Percentiles rank a stretch among this genome's conserved stretches.
Conservation (phyloP, 257 asterid genomes). For the Fraxinus americana region DNA sequence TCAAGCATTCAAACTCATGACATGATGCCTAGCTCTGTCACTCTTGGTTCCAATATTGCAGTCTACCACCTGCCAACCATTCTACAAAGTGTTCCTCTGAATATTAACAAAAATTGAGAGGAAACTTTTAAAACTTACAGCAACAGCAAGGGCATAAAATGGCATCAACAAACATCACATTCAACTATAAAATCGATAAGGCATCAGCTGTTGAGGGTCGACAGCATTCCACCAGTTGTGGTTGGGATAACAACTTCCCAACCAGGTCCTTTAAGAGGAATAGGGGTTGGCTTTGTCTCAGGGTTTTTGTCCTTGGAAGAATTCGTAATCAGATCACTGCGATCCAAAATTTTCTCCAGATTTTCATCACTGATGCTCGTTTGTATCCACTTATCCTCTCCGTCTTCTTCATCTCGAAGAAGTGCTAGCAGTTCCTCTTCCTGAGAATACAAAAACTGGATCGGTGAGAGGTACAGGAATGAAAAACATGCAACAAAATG, state of each 20-base stretch:
- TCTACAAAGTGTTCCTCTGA: conserved; percentile 28
- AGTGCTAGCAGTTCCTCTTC: conserved; percentile 86
- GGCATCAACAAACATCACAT: not conserved
- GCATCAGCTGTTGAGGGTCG: conserved; percentile 65
- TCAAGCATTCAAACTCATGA: not conserved
- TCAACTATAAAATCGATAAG: not conserved
- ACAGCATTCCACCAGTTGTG: conserved; percentile 81
- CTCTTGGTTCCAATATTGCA: not conserved
- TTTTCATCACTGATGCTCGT: conserved; percentile 77
- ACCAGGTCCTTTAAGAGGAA: conserved; percentile 95
- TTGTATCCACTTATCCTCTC: conserved; percentile 80
- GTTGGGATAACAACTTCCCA: conserved; percentile 96
- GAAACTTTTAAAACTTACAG: conserved; percentile 15
- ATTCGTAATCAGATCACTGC: conserved; percentile 61
- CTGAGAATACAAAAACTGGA: conserved; percentile 33
- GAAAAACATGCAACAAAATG: conserved; percentile 11
- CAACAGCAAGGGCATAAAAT: not conserved
- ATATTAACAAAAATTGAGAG: conserved; percentile 41
- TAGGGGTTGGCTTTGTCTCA: conserved; percentile 12
- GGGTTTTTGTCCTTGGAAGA: conserved; percentile 16
- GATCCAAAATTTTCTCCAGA: conserved; percentile 74
- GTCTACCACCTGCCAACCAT: not conserved
- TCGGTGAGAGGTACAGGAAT: conserved; percentile 2
- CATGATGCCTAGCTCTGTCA: not conserved
- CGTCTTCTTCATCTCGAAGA: conserved; percentile 67